Percentiles rank a stretch among this genome's conserved stretches.
phyloP scores from a whole-genome alignment of 2,329 filamentous ascomycete species.

The Eutypella sp. region DNA sequence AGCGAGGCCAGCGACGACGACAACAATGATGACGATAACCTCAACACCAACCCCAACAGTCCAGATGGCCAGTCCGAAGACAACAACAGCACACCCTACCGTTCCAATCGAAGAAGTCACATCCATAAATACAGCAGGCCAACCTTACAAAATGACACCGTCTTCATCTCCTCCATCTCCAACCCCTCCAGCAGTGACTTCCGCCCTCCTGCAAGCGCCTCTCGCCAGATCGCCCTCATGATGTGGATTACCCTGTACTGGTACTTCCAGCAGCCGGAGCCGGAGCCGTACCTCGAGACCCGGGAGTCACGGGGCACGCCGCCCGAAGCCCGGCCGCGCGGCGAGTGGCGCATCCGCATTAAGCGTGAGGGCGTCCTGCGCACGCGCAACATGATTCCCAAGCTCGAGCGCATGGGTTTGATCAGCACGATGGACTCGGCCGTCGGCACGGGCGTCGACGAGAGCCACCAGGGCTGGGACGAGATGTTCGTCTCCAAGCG shows the following conservation, averaged over 20 bases:
- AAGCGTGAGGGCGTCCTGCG: slow-evolving; percentile 84
- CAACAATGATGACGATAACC: slow-evolving; percentile 21
- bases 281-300: slow-evolving; percentile 58
- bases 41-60: too few species aligned
- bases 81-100: slow-evolving; percentile 14
- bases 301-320: slow-evolving; percentile 62
- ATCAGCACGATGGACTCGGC: slow-evolving; percentile 71
- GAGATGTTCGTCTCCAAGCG: slow-evolving; percentile 76
- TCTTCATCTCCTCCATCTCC: slow-evolving; percentile 90
- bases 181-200: slow-evolving; percentile 76
- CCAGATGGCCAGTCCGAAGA: too few species aligned
- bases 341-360: slow-evolving; percentile 83
- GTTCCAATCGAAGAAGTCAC: slow-evolving; percentile 27
- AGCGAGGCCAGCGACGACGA: slow-evolving; percentile 47
- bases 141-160: slow-evolving; percentile 70
- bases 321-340: slow-evolving; percentile 65
- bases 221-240: slow-evolving; percentile 92
- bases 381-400: slow-evolving; percentile 75
- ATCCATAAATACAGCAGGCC: slow-evolving; percentile 67
- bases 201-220: slow-evolving; percentile 73
- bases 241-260: slow-evolving; percentile 91
- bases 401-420: slow-evolving; percentile 90
- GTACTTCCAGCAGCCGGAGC: slow-evolving; percentile 90
- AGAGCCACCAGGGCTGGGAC: slow-evolving; percentile 62
- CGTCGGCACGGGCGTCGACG: slow-evolving; percentile 61